Conservation (phyloP, 2,329 filamentous ascomycete genomes). For the Calonectria henricotiae region DNA sequence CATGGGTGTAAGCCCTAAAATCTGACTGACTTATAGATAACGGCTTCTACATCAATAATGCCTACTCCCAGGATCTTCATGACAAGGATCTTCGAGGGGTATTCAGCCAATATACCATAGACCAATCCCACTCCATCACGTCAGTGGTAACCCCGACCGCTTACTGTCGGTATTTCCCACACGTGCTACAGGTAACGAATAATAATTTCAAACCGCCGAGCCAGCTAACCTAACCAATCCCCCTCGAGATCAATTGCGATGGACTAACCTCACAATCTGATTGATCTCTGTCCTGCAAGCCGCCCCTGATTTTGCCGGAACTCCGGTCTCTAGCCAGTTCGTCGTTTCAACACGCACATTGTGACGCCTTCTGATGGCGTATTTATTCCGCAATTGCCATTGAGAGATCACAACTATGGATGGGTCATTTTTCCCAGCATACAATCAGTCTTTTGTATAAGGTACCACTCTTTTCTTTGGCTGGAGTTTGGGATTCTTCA, state of each 20-base stretch:
- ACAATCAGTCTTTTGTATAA: not conserved
- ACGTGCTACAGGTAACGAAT: too few species aligned
- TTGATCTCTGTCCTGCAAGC: not conserved
- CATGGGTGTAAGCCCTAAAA: too few species aligned
- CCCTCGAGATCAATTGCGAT: not conserved
- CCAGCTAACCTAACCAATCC: not conserved
- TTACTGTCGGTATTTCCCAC: too few species aligned
- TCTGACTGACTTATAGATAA: too few species aligned
- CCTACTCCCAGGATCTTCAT: too few species aligned
- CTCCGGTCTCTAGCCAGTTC: not conserved
- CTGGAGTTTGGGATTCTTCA: not conserved
- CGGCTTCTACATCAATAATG: too few species aligned
- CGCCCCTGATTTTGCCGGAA: not conserved
- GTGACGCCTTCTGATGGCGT: not conserved
- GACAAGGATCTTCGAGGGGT: too few species aligned
- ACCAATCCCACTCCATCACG: too few species aligned
- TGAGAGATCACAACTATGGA: not conserved
- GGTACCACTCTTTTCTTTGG: not conserved
- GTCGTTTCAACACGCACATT: too few species aligned
- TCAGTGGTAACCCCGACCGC: too few species aligned
- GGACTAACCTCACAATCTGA: not conserved
- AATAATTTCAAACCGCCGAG: not conserved
- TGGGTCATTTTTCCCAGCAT: not conserved
- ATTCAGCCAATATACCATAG: too few species aligned
- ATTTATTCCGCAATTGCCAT: not conserved